A percentile compares a stretch with the other conserved stretches of the same genome.
Evolutionary conservation across 1,139 yeast genomes (phyloP).

Genomic region (Kodamaea ohmeri): DNA sequence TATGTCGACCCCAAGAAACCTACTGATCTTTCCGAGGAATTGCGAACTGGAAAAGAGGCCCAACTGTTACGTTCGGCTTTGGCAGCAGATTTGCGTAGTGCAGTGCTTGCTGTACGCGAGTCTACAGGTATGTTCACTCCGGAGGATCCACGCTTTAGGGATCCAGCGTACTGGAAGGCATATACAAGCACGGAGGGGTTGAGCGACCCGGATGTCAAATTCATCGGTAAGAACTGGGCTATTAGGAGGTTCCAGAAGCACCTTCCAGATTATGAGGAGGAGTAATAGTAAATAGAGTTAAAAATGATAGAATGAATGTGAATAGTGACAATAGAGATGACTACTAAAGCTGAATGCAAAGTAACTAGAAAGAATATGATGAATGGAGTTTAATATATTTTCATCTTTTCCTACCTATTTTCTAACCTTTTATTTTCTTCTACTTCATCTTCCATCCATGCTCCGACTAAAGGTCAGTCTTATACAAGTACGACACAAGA

Average conservation of each 20-base stretch:
- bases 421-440: background rate
- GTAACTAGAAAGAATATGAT: too few relatives aligned
- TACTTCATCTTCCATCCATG: background rate
- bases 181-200: slow-evolving; percentile 64
- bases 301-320: background rate
- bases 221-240: slow-evolving; percentile 81
- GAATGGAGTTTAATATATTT: background rate
- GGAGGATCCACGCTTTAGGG: slow-evolving; percentile 55
- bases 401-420: background rate
- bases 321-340: background rate
- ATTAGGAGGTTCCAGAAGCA: slow-evolving; percentile 62
- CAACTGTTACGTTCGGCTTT: slow-evolving; percentile 62
- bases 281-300: slow-evolving; percentile 4
- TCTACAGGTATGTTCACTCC: slow-evolving; percentile 48
- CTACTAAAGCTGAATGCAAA: too few relatives aligned
- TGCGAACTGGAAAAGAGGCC: slow-evolving; percentile 64
- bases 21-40: slow-evolving; percentile 56
- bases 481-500: slow-evolving; percentile 5
- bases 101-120: slow-evolving; percentile 59
- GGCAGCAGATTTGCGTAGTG: slow-evolving; percentile 64
- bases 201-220: slow-evolving; percentile 63
- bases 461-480: background rate
- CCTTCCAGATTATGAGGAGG: slow-evolving; percentile 38
- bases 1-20: slow-evolving; percentile 51
- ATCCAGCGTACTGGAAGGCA: slow-evolving; percentile 69